Percentiles rank a stretch among this genome's conserved stretches.
Evolutionary conservation across 768 basidiomycete genomes (phyloP).

Genomic region (Kwoniella newhampshirensis): DNA sequence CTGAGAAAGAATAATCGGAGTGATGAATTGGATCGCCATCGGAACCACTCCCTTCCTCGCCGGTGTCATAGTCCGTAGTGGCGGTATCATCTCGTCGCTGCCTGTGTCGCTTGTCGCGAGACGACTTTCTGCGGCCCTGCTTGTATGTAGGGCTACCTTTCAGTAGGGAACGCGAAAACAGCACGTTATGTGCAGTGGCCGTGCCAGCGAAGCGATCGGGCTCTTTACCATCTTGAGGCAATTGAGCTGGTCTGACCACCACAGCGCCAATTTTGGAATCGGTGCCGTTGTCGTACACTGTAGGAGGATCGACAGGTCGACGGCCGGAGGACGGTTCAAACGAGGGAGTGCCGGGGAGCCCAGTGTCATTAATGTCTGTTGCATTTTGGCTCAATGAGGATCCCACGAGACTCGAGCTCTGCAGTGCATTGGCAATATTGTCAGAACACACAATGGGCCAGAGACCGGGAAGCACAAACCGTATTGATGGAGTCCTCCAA

Average conservation of each 20-base stretch:
- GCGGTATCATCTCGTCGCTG: conserved; percentile 14
- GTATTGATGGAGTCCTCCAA: conserved; percentile 21
- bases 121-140: conserved; percentile 59
- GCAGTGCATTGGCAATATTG: too few species aligned
- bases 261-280: too few species aligned
- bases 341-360: too few species aligned
- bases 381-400: too few species aligned
- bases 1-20: conserved; percentile 1
- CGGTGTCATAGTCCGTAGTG: conserved; percentile 20
- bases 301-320: too few species aligned
- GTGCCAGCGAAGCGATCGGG: background rate
- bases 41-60: conserved; percentile 25
- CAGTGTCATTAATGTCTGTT: too few species aligned
- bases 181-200: conserved; percentile 50
- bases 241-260: background rate
- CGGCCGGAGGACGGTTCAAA: too few species aligned
- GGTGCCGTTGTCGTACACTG: too few species aligned
- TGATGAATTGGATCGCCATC: conserved; percentile 13
- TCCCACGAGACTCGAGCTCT: too few species aligned
- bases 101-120: conserved; percentile 19
- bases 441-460: too few species aligned
- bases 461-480: background rate
- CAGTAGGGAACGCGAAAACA: conserved; percentile 70
- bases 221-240: background rate
- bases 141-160: conserved; percentile 87